Evolutionary conservation across 345 rosid species (phyloP).

Genomic region (Ricinus communis): DNA sequence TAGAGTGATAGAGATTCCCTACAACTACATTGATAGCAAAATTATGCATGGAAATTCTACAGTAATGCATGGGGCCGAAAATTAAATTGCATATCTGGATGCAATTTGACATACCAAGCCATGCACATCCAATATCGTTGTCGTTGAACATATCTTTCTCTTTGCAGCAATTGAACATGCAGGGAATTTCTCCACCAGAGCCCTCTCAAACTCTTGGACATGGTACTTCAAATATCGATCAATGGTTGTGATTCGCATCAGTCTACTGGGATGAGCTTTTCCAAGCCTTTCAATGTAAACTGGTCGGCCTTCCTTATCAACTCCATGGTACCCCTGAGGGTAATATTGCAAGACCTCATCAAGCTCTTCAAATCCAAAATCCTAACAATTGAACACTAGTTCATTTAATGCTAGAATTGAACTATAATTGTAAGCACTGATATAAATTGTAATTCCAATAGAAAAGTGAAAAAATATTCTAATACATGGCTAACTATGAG

Average conservation of each 20-base stretch:
- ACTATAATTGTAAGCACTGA: not conserved
- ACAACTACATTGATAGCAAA: conserved; percentile 7
- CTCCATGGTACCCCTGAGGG: conserved; percentile 98
- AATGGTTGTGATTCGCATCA: conserved; percentile 75
- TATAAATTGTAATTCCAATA: not conserved
- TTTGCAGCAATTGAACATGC: conserved; percentile 92
- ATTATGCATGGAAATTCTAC: not conserved
- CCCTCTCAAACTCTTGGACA: conserved; percentile 94
- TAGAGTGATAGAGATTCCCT: not conserved
- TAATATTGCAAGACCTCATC: conserved; percentile 89
- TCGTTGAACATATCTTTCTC: conserved; percentile 68
- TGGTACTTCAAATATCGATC: conserved; percentile 90
- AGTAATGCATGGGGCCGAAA: not conserved
- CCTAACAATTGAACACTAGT: conserved; percentile 40
- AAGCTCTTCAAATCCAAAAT: conserved; percentile 84
- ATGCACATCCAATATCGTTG: conserved; percentile 88
- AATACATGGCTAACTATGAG: not conserved
- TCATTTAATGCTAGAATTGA: not conserved
- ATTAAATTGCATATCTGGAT: conserved; percentile 9
- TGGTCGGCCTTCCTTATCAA: conserved; percentile 95
- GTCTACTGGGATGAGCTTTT: conserved; percentile 79
- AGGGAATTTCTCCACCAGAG: conserved; percentile 80
- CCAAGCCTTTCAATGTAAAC: conserved; percentile 95
- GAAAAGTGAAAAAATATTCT: not conserved
- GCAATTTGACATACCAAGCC: conserved; percentile 67